Evolutionary conservation across 2,329 filamentous ascomycete genomes (phyloP), one percentile per base, ranked within the genome.

Genomic region (Emmonsiellopsis sp.): DNA sequence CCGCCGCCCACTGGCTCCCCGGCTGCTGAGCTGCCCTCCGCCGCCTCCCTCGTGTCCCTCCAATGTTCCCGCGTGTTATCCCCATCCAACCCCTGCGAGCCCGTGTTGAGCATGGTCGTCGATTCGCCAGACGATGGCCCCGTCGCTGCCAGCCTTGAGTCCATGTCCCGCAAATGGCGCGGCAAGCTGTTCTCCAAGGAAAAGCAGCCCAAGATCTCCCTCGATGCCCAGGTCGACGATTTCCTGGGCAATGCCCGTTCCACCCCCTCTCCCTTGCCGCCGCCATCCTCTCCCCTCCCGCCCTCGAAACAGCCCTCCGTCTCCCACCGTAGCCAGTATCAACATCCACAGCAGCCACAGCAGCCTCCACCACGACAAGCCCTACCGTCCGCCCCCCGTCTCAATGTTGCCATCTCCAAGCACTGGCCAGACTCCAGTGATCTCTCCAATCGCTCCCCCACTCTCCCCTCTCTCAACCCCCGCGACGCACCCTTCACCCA

Each of bases 201-300:
- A 43, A 71, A 70, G 59, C 63, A 60, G 36, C 63, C 59, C 51
- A 57, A 57, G 39, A 14, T 42, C 48, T 68, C 68, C 52, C 65
- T 74, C 42, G 68, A 75, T 55, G 66, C 70, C 52, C 71, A 72
- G 58, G 74, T 84, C 53, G 74, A 75, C 65, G 80, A 79, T 63
- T 84, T 84, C 65, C 72, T 84, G 53, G 77, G 76, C 58, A 74
- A 77, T 50, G 76, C 75, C 45, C 77, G 74, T 50, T 70, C 76
- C 5, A 73, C 21, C 21, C 21, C 21, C 21, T 27, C 21, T 5
- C 21, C 21, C 21, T 27, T 27, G 21, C 21, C 70, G 17, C 51
- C 53, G 9, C 53, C 51, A n/a, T 34, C 46, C n/a, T 33, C 51
- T 57, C 34, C 45, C 21, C 14, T 37, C 33, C 33, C 7, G 33